Conservation (phyloP, 1,284 basidiomycete genomes). For the Cutaneotrichosporon sp. region DNA sequence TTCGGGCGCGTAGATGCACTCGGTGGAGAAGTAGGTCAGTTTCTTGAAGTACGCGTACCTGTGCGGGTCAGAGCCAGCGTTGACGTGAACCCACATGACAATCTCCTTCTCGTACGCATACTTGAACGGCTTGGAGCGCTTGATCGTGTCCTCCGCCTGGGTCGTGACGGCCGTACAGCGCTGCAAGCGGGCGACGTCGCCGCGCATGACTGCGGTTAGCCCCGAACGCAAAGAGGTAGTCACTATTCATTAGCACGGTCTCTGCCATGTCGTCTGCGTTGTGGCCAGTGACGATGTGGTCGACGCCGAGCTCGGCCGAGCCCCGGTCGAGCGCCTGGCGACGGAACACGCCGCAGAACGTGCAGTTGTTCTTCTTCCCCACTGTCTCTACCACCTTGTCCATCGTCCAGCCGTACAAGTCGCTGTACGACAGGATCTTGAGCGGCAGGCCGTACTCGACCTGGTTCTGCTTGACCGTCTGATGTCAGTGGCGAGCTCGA, state of each 20-base stretch:
- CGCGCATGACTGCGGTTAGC: slow-evolving; percentile 72
- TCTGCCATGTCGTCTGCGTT: slow-evolving; percentile 99
- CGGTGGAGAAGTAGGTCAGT: slow-evolving; percentile 97
- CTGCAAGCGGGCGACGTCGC: slow-evolving; percentile 89
- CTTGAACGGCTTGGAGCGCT: slow-evolving; percentile 96
- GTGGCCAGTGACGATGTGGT: slow-evolving; percentile 98
- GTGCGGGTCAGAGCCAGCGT: slow-evolving; percentile 4
- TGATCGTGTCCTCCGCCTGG: slow-evolving; percentile 88
- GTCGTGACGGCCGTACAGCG: slow-evolving; percentile 93
- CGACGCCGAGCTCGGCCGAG: slow-evolving; percentile 78
- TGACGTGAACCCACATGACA: slow-evolving; percentile 66
- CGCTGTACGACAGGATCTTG: slow-evolving; percentile 91
- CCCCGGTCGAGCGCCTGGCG: slow-evolving; percentile 94
- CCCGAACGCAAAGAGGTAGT: slow-evolving; percentile 32
- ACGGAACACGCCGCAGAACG: slow-evolving; percentile 96
- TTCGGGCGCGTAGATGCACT: slow-evolving; percentile 98
- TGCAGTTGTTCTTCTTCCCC: slow-evolving; percentile 98
- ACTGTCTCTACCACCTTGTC: slow-evolving; percentile 89
- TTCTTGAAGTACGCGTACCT: slow-evolving; percentile 99
- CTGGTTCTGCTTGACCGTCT: slow-evolving; percentile 98
- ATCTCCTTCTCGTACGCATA: slow-evolving; percentile 99
- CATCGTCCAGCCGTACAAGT: slow-evolving; percentile 99
- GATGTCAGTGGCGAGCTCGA: slow-evolving; percentile 1
- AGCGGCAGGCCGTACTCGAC: slow-evolving; percentile 91
- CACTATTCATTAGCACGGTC: slow-evolving; percentile 97